Base-by-base conservation (phyloP, 2,329 filamentous ascomycete genomes). In the Pseudogymnoascus sp. region DNA sequence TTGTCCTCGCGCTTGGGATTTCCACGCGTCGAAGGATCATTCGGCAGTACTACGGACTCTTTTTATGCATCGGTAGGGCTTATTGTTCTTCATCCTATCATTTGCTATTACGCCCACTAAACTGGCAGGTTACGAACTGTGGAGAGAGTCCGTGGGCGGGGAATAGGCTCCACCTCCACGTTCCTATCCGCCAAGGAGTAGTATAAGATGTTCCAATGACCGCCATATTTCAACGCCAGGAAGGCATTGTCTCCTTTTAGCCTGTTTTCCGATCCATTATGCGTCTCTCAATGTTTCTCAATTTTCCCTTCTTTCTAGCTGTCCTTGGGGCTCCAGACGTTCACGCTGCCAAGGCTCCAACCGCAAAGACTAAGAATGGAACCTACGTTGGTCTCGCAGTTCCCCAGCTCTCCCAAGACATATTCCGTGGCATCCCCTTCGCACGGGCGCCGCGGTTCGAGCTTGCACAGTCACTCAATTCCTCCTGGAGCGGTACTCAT, bases 391-490 rank as follows among this genome's bases (percentile, higher is more conserved):
- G 46, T 19, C 46, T 53, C 46, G 26, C 46, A 11, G 46, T 53
- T 31, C 46, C 46, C 19, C 46, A 64, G 56, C 35, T 24, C 62
- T 63, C 33, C 33, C 64, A 67, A 63, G 63, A 65, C 8, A 56
- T 63, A 24, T 65, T 65, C 24, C 53, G 31, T 8, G 63, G 63
- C 33, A 61, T 65, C 16, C 63, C 63, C 19, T 65, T 65, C 33
- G 63, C 63, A 8, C 56, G 67, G 12, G 63, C 63, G 1, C 63
- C 63, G 19, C 35, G 61, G 4, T 63, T 63, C 12, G 7, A 43
- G 16, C 10, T 61, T n/a, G 53, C 63, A 31, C 62, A 65, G 59
- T 61, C 40, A n/a, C 41, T 37, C n/a, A 53, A 53, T 31, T 53
- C 46, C 8, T 33, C 46, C 5, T 62, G 46, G 61, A 60, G 33